Base-by-base conservation (phyloP, 2,329 filamentous ascomycete genomes). In the Orbilia oligospora region DNA sequence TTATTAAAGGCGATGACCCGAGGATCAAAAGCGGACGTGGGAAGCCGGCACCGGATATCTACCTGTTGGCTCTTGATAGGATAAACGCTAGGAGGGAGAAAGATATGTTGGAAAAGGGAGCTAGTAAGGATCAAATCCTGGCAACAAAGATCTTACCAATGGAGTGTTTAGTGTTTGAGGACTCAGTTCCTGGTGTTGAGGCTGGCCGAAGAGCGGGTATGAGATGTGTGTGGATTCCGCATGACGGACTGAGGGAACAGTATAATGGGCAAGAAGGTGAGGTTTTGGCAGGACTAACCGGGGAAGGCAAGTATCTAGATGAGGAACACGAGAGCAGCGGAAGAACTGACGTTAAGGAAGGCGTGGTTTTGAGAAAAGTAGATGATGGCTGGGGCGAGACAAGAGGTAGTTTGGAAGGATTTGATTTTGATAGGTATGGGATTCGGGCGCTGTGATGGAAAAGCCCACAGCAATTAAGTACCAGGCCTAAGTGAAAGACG, bases 91-190 rank as follows among this genome's bases (percentile, higher is more conserved):
- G 90, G 16, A 86, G 75, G 20, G 75, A 78, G 38, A 68, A 48
- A 36, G 75, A 72, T 53, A 78, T 78, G 75, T 41, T 69, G 0
- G 53, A 63, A n/a, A 72, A 65, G 20, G 75, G 75, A n/a, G 75
- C 51, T 5, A 64, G 68, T 22, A 78, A 36, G n/a, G 75, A 78
- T 14, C 63, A 71, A 38, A 78, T 78, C 20, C 36, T 78, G 12
- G 75, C 75, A 10, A 78, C 88, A 76, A 87, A 87, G 67, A 91
- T 99, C 80, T 87, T 83, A 68, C 93, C 94, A 0, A 92, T 92
- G 81, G 95, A 98, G 85, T 98, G 96, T 83, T 87, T 99, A 16
- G 96, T 98, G 0, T 98, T 99, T 82, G 96, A 99, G 85, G 96
- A 99, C 84, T 93, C 91, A 55, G 94, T 98, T 0, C 93, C 94